Base-by-base conservation (phyloP, 2,329 filamentous ascomycete genomes). In the Xylariaceae sp. region DNA sequence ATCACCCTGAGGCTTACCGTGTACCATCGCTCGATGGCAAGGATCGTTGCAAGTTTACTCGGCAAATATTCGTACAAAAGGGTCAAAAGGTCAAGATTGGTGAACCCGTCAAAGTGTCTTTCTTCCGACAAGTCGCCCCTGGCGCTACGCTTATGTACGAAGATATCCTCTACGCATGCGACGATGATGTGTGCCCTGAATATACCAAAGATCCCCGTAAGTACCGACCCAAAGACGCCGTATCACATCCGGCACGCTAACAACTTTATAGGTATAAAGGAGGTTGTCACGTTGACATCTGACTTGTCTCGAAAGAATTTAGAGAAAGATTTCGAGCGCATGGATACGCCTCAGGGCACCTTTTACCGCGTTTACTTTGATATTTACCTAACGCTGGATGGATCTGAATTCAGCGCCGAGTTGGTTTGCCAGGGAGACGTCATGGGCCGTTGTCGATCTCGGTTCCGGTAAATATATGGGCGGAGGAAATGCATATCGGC, bases 91-190 rank as follows among this genome's bases (percentile, higher is more conserved):
- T 99, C 74, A 97, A 97, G 85, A 97, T 96, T 71, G 94, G 94
- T 66, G 94, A 99, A 75, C 92, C 94, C 1, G 92, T 97, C 75
- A 97, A 97, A 79, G 94, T 97, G 44, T 95, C 89, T 7, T 97
- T 97, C 75, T 97, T 99, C 85, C 81, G 94, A 72, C 94, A 97
- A 72, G 94, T 99, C 52, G 94, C 94, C 4, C 94, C 94, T 0
- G 94, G 94, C 48, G 94, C 94, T 35, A 97, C 92, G 1, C 84
- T 99, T 65, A 97, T 99, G 94, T 99, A 99, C 71, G 94, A 99
- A 77, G 94, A 99, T 75, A 92, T 97, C 51, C 74, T 97, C 55
- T 97, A 96, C 71, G 94, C 92, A 49, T 99, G 94, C 68, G 94
- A 99, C 69, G 94, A 97, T 62, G 94, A 99, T 71, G 89, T 96